Conservation (phyloP, 306 rosid genomes). For the Dalbergia cochinchinensis region DNA sequence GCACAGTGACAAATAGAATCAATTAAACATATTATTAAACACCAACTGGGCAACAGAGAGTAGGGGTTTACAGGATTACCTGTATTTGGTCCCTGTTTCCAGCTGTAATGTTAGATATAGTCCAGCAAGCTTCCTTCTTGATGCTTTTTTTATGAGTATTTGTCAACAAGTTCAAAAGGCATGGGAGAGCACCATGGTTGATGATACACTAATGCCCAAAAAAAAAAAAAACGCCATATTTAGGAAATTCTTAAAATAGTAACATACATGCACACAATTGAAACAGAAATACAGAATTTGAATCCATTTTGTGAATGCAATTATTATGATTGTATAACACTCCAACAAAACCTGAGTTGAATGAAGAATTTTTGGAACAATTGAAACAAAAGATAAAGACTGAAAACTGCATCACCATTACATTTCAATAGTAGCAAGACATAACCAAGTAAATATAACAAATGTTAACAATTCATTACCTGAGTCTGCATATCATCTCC, state of each 20-base stretch:
- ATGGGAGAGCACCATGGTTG: constrained; percentile 71
- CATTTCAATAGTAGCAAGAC: background rate
- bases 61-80: constrained; percentile 45
- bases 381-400: background rate
- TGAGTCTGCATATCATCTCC: constrained; percentile 91
- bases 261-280: background rate
- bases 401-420: background rate
- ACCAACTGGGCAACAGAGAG: too few species aligned
- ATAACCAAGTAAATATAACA: background rate
- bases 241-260: background rate
- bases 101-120: constrained; percentile 86
- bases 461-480: constrained; percentile 47
- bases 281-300: background rate
- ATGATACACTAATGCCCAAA: constrained; percentile 59
- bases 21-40: too few species aligned
- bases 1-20: background rate
- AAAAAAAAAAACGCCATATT: constrained; percentile 32
- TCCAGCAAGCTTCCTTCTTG: constrained; percentile 94
- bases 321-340: background rate
- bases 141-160: constrained; percentile 80
- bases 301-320: background rate
- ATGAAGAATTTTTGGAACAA: constrained; percentile 21
- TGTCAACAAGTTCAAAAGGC: constrained; percentile 75
- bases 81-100: constrained; percentile 87
- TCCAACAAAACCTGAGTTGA: background rate